Base-by-base conservation (phyloP, 164 flowering plant genomes). In the Aristolochia californica region DNA sequence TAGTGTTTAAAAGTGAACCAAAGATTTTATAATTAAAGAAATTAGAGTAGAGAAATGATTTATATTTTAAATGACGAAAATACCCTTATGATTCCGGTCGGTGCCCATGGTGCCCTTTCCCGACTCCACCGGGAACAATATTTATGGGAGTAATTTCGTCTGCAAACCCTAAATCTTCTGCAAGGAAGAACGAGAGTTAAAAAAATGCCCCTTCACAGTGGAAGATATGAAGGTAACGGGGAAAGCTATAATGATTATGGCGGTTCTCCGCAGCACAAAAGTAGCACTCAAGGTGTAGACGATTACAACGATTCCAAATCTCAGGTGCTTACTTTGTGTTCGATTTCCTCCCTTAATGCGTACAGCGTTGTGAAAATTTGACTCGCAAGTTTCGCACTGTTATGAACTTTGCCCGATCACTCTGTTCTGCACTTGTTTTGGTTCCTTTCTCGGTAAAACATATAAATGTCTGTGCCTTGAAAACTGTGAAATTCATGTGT, bases 221-320 rank as follows among this genome's bases (percentile, higher is more conserved):
- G 64, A 25, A 70, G 80, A 43, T 78, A 78, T 74, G 86, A 82
- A 8, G 82, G 69, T 4, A 77, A 84, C 62, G 90, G 87, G 5
- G 80, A 84, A 28, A 68, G 62, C 20, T 58, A 58, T 53, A 66
- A 58, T 57, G 76, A 65, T 54, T 64, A 25, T 40, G 72, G 57
- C 40, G 54, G 72, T 53, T 76, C 84, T 50, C 80, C 81, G 25
- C 83, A 56, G 26, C 71, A 62, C 1, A 75, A 66, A 20, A 50
- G 55, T 13, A 48, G 26, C 59, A 70, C 67, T 61, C 69, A 67
- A 56, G 71, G 72, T 55, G 73, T 59, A 11, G 78, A 75, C 16
- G 83, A 70, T 45, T 47, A 17, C 48, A 71, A 50, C 66, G 83
- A 80, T 49, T 68, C 83, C 48, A 81, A 77, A 61, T 71, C 86